Evolutionary conservation across 2,329 filamentous ascomycete species (phyloP).

Genomic region (Pezicula carpinea): DNA sequence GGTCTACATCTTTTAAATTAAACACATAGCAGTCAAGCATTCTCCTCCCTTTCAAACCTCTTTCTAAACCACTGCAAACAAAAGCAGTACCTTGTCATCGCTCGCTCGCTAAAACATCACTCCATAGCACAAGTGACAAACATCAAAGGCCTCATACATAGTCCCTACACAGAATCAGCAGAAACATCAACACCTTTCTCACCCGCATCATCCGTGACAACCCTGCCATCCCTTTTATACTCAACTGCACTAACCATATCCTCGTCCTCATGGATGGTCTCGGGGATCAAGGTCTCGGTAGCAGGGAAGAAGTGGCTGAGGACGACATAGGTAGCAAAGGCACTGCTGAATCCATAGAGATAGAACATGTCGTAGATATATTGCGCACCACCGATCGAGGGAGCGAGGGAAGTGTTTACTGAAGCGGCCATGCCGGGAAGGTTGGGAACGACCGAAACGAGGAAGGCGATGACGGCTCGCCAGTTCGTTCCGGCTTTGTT

Average conservation of each 20-base stretch:
- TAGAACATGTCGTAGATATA: constrained; percentile 34
- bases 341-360: constrained; percentile 32
- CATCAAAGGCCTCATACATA: no score
- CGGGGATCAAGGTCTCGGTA: constrained; percentile 24
- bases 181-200: neutral
- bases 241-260: constrained; percentile 8
- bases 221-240: neutral
- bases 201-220: neutral
- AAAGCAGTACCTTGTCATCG: no score
- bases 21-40: no score
- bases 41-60: no score
- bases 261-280: constrained; percentile 28
- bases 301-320: constrained; percentile 30
- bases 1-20: no score
- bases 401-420: constrained; percentile 14
- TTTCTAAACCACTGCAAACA: no score
- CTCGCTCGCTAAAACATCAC: no score
- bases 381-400: constrained; percentile 25
- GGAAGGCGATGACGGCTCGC: constrained; percentile 20
- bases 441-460: constrained; percentile 19
- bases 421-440: constrained; percentile 22
- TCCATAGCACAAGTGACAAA: no score
- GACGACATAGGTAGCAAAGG: constrained; percentile 28
- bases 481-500: constrained; percentile 21
- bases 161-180: neutral